Evolutionary conservation across 208 protist species (phyloP).

Genomic region (Polymyxa betae): DNA sequence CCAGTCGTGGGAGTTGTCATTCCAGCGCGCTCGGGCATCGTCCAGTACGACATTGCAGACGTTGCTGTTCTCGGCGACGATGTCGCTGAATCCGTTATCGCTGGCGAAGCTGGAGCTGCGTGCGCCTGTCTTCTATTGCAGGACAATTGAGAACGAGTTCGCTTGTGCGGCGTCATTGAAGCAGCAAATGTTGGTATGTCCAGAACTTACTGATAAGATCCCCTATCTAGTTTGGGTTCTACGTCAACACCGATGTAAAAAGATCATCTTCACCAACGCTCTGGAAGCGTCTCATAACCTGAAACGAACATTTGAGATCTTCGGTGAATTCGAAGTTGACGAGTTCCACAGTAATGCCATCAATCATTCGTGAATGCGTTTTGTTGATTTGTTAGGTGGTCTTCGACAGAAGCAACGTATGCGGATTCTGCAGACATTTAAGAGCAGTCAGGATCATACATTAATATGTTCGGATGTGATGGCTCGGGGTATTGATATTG

Average conservation of each 20-base stretch:
- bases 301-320: background rate
- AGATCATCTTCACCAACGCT: slow-evolving; percentile 32
- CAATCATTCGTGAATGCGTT: background rate
- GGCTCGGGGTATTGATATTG: slow-evolving; percentile 75
- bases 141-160: background rate
- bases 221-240: background rate
- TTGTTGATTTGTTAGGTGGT: background rate
- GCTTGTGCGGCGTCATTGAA: background rate
- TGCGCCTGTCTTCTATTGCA: background rate
- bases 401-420: background rate
- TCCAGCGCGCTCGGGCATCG: background rate
- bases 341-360: background rate
- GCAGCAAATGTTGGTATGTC: slow-evolving; percentile 11
- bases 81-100: slow-evolving; percentile 36
- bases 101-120: background rate
- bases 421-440: background rate
- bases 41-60: slow-evolving; percentile 9
- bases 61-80: slow-evolving; percentile 42
- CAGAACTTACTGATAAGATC: background rate
- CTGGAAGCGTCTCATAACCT: slow-evolving; percentile 12
- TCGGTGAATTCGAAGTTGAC: background rate
- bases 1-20: background rate
- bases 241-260: background rate
- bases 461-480: slow-evolving; percentile 77
- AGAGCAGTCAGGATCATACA: slow-evolving; percentile 6